phyloP scores from a whole-genome alignment of 768 basidiomycete genomes.

The Lactarius hengduanensis region DNA sequence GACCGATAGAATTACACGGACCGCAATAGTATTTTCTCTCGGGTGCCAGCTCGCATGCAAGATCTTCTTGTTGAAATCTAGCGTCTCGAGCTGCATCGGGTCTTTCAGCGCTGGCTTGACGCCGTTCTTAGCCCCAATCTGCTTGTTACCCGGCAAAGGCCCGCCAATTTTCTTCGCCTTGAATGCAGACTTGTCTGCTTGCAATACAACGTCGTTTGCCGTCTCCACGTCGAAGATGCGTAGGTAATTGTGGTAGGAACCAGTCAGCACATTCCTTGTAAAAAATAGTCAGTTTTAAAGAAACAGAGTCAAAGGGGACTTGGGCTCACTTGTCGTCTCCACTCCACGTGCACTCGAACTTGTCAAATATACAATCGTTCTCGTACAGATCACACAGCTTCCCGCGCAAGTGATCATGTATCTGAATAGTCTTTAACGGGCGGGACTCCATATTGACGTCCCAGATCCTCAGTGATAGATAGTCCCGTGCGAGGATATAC shows the following conservation, averaged over 20 bases:
- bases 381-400: slow-evolving; percentile 99
- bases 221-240: slow-evolving; percentile 95
- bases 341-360: slow-evolving; percentile 98
- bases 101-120: slow-evolving; percentile 76
- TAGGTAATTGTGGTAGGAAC: slow-evolving; percentile 99
- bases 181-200: slow-evolving; percentile 99
- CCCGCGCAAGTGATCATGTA: slow-evolving; percentile 95
- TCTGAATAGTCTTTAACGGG: slow-evolving; percentile 96
- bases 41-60: slow-evolving; percentile 98
- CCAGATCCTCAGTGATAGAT: slow-evolving; percentile 98
- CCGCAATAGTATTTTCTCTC: slow-evolving; percentile 95
- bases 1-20: slow-evolving; percentile 41
- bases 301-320: slow-evolving; percentile 30
- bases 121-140: slow-evolving; percentile 64
- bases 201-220: slow-evolving; percentile 85
- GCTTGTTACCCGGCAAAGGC: slow-evolving; percentile 68
- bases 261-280: slow-evolving; percentile 90
- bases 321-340: slow-evolving; percentile 88
- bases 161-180: slow-evolving; percentile 99
- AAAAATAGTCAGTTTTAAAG: not conserved
- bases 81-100: slow-evolving; percentile 79
- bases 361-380: slow-evolving; percentile 99
- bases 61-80: slow-evolving; percentile 98
- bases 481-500: slow-evolving; percentile 96
- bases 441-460: slow-evolving; percentile 98